Conservation (phyloP, 2,329 filamentous ascomycete species). For the Alternaria infectoria region DNA sequence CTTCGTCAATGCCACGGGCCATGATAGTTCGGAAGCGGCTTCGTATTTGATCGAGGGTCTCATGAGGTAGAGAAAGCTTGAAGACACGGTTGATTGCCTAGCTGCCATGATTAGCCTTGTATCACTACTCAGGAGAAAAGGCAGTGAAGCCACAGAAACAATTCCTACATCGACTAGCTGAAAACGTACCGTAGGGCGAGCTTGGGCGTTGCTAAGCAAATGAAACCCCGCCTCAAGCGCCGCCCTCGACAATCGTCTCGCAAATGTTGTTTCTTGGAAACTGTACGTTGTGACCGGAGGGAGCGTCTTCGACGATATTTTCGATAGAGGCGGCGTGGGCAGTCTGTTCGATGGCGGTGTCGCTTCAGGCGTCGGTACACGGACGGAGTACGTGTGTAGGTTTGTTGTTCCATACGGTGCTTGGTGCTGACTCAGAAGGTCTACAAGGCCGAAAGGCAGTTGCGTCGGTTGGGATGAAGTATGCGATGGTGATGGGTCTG, state of each 20-base stretch:
- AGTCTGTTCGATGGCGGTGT: slow-evolving; percentile 36
- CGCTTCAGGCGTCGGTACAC: slow-evolving; percentile 31
- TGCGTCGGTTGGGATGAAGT: slow-evolving; percentile 6
- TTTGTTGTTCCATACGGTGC: slow-evolving; percentile 17
- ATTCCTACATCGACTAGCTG: background rate
- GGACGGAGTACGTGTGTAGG: slow-evolving; percentile 28
- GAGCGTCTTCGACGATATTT: slow-evolving; percentile 36
- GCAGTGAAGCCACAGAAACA: background rate
- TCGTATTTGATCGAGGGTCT: slow-evolving; percentile 48
- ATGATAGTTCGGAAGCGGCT: slow-evolving; percentile 51
- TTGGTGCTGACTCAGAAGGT: slow-evolving; percentile 30
- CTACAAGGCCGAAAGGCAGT: slow-evolving; percentile 42
- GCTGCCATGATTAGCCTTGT: background rate
- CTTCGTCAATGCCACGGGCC: slow-evolving; percentile 50
- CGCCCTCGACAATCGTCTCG: slow-evolving; percentile 71
- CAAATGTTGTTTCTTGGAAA: slow-evolving; percentile 71
- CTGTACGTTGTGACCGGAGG: slow-evolving; percentile 62
- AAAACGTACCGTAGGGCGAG: slow-evolving; percentile 24
- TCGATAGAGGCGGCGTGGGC: slow-evolving; percentile 28
- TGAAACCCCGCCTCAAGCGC: slow-evolving; percentile 68
- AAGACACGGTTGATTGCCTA: slow-evolving; percentile 61
- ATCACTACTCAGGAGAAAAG: background rate
- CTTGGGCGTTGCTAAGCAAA: slow-evolving; percentile 59
- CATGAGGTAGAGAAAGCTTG: slow-evolving; percentile 71
- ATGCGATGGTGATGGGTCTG: slow-evolving; percentile 2